Conservation (phyloP, 2,329 filamentous ascomycete species). For the Atkinsonella hypoxylon region DNA sequence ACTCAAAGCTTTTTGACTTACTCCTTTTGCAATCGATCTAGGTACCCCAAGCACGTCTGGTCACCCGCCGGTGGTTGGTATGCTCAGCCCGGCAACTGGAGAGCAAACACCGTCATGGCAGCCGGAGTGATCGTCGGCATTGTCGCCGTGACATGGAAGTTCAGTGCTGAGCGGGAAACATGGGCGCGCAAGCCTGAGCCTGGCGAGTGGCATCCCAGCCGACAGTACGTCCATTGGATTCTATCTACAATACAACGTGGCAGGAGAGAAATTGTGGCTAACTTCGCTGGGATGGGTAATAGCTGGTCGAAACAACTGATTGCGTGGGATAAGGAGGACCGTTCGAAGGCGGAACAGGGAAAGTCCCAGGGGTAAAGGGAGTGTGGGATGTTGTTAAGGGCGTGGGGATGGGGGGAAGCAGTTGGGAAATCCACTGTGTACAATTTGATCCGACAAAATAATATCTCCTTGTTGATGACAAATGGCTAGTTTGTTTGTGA, state of each 20-base stretch:
- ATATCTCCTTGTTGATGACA: not conserved
- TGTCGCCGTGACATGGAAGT: conserved; percentile 53
- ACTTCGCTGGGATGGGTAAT: not conserved
- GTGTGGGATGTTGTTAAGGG: no score
- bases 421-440: conserved; percentile 6
- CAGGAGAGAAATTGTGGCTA: not conserved
- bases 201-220: conserved; percentile 69
- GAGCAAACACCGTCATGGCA: conserved; percentile 73
- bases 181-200: conserved; percentile 66
- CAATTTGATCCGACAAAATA: conserved; percentile 4
- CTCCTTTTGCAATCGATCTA: conserved; percentile 23
- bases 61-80: conserved; percentile 98
- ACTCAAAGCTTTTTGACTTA: not conserved
- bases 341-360: conserved; percentile 19
- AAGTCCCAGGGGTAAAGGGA: conserved; percentile 16
- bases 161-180: conserved; percentile 62
- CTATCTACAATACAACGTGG: not conserved
- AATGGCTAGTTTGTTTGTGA: not conserved
- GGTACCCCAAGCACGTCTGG: conserved; percentile 99
- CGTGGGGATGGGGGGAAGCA: not conserved
- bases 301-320: conserved; percentile 36
- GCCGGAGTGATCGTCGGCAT: conserved; percentile 57
- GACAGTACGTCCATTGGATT: conserved; percentile 49
- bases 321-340: conserved; percentile 32
- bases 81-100: conserved; percentile 89